A percentile compares a stretch with the other conserved stretches of the same genome.
Evolutionary conservation across 2,329 filamentous ascomycete genomes (phyloP).

Genomic region (Aspergillus ibericus): DNA sequence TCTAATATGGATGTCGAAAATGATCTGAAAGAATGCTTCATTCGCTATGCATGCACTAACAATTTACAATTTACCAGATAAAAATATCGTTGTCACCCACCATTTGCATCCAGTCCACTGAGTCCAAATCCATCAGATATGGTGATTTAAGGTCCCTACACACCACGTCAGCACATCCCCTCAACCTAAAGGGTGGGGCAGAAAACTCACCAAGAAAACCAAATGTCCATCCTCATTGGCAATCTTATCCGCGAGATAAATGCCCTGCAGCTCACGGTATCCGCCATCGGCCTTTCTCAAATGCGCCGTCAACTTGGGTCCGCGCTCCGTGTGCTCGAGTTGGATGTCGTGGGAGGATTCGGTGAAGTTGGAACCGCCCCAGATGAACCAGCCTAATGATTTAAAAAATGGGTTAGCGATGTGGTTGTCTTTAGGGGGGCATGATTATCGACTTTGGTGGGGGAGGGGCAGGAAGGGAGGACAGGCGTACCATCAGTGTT

Average conservation of each 20-base stretch:
- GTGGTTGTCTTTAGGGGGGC: neutral
- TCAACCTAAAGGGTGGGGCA: neutral
- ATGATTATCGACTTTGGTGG: neutral
- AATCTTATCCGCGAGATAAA: slow-evolving; percentile 21
- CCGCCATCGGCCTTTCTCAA: slow-evolving; percentile 14
- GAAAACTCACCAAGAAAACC: slow-evolving; percentile 14
- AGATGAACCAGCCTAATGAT: slow-evolving; percentile 21
- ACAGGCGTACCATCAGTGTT: slow-evolving; percentile 16
- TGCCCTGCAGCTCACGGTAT: slow-evolving; percentile 16
- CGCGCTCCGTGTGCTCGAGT: slow-evolving; percentile 14
- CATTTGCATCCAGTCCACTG: neutral
- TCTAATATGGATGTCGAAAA: too few relatives aligned
- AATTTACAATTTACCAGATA: neutral
- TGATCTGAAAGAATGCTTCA: too few relatives aligned
- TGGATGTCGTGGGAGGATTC: slow-evolving; percentile 14
- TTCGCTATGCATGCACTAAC: neutral
- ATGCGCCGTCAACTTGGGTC: slow-evolving; percentile 21
- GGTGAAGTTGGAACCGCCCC: slow-evolving; percentile 22
- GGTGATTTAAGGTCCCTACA: neutral
- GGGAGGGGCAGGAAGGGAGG: neutral
- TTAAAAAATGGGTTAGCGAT: neutral
- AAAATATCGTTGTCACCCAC: too few relatives aligned
- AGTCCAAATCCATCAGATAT: neutral
- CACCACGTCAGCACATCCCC: neutral
- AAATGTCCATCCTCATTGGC: slow-evolving; percentile 17